Conservation (phyloP, 805 yeast genomes). For the Zygosaccharomyces kombuchaensis region DNA sequence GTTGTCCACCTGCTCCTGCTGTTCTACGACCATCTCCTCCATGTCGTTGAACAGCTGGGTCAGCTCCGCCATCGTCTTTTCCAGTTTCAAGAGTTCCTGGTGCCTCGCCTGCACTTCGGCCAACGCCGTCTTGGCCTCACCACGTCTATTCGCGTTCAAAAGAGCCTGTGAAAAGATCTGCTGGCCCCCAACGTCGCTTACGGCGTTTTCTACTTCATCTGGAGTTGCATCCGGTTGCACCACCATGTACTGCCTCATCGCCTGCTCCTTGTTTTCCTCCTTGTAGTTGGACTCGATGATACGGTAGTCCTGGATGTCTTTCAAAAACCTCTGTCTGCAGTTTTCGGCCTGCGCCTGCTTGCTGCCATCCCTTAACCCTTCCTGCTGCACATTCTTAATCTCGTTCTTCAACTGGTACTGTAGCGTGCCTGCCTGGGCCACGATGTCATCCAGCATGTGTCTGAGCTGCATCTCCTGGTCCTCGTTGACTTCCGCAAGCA, state of each 20-base stretch:
- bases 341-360: constrained; percentile 89
- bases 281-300: constrained; percentile 81
- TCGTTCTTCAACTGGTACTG: constrained; percentile 71
- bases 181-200: constrained; percentile 78
- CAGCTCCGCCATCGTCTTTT: constrained; percentile 91
- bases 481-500: constrained; percentile 68
- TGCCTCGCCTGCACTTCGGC: constrained; percentile 96
- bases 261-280: constrained; percentile 78
- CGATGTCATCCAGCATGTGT: constrained; percentile 70
- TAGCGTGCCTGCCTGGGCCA: constrained; percentile 72
- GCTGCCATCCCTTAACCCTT: constrained; percentile 66
- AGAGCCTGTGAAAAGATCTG: constrained; percentile 94
- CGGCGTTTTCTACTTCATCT: constrained; percentile 77
- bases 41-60: constrained; percentile 92
- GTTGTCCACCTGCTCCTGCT: constrained; percentile 80
- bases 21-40: constrained; percentile 95
- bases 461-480: constrained; percentile 66
- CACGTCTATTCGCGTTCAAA: constrained; percentile 79
- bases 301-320: constrained; percentile 81
- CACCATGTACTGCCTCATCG: constrained; percentile 87
- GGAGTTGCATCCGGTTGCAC: constrained; percentile 83
- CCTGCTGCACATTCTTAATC: constrained; percentile 71
- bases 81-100: constrained; percentile 89
- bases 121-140: constrained; percentile 92
- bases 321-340: constrained; percentile 77